phyloP scores from a whole-genome alignment of 495 filamentous ascomycete species.

The Annulohypoxylon stygium region DNA sequence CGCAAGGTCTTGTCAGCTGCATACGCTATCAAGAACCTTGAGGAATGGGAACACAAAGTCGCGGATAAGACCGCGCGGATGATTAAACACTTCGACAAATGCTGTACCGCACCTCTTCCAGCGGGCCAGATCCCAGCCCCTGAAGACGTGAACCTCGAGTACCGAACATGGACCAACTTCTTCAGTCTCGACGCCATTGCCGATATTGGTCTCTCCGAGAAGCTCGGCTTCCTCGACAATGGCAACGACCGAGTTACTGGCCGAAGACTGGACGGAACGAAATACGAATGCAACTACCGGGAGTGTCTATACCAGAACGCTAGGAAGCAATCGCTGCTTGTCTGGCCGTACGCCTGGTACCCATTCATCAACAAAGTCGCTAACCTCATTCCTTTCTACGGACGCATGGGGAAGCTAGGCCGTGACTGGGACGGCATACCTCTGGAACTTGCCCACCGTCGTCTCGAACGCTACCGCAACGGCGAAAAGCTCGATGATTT shows the following conservation, averaged over 20 bases:
- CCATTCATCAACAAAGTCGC: background rate
- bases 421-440: background rate
- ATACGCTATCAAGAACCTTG: background rate
- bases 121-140: background rate
- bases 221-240: background rate
- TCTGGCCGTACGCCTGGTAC: background rate
- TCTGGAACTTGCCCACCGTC: background rate
- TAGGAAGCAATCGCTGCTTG: background rate
- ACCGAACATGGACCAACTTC: background rate
- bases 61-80: background rate
- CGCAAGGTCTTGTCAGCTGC: background rate
- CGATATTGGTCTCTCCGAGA: background rate
- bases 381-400: background rate
- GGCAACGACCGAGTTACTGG: background rate
- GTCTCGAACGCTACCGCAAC: background rate
- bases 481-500: background rate
- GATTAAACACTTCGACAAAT: background rate
- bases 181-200: background rate
- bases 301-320: background rate
- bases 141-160: background rate
- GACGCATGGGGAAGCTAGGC: background rate
- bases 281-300: background rate
- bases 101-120: background rate
- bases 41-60: background rate
- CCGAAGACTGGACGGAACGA: background rate